These are phyloP conservation scores for Kwoniella pini DNA, from an alignment of 768 basidiomycete species.

Conservation along the genomic window DNA sequence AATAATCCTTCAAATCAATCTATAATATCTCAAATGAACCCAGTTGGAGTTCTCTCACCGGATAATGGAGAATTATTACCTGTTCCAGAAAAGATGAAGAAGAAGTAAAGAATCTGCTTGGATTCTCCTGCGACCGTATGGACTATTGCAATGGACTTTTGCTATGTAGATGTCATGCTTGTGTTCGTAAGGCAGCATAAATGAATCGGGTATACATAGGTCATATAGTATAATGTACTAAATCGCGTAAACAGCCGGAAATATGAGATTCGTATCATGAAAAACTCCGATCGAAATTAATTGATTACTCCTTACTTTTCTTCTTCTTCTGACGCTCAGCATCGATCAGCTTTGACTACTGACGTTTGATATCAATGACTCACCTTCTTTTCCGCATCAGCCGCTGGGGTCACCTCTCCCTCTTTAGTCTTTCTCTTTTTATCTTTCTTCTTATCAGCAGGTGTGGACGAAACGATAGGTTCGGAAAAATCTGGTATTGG, in stretches of 20 bases:
- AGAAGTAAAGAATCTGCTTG: no score
- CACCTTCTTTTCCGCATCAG: slow-evolving; percentile 16
- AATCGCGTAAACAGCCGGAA: no score
- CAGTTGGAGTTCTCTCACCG: slow-evolving; percentile 63
- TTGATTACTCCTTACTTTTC: slow-evolving; percentile 15
- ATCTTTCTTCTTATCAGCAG: slow-evolving; percentile 15
- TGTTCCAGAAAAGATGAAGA: slow-evolving; percentile 40
- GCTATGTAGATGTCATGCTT: no score
- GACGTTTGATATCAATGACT: neutral
- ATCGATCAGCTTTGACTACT: neutral
- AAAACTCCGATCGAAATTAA: no score
- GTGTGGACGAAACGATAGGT: neutral
- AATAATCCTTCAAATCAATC: slow-evolving; percentile 77
- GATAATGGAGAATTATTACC: slow-evolving; percentile 59
- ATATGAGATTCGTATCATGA: neutral
- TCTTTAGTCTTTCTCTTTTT: slow-evolving; percentile 26
- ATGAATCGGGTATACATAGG: no score
- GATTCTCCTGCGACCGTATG: no score
- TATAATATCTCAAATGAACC: slow-evolving; percentile 72
- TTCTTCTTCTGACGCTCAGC: slow-evolving; percentile 17
- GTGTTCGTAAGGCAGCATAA: no score
- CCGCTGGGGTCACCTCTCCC: slow-evolving; percentile 11
- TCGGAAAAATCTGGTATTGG: neutral
- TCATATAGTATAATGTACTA: no score
- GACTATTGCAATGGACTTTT: no score